Percentiles rank a stretch among this genome's conserved stretches.
Evolutionary conservation across 164 flowering plant genomes (phyloP).

Genomic region (Aristolochia californica): DNA sequence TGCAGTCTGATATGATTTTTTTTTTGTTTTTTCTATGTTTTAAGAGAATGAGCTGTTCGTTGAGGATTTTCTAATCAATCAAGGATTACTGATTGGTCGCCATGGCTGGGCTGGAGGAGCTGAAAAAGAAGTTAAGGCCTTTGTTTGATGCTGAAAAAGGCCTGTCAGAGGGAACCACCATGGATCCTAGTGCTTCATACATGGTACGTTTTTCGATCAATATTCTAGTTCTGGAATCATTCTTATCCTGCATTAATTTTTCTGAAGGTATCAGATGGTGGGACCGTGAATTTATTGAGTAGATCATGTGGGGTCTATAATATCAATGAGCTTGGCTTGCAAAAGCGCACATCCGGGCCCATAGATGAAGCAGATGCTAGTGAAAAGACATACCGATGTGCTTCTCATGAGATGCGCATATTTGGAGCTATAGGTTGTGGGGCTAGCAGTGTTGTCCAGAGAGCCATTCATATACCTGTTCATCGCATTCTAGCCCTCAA

Average conservation of each 20-base stretch:
- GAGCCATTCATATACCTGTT: conserved; percentile 89
- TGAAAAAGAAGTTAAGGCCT: conserved; percentile 80
- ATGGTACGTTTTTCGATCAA: conserved; percentile 32
- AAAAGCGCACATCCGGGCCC: conserved; percentile 57
- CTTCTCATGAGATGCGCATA: conserved; percentile 92
- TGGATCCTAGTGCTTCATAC: conserved; percentile 67
- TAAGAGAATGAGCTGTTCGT: too few relatives aligned
- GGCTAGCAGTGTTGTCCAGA: conserved; percentile 97
- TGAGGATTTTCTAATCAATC: too few relatives aligned
- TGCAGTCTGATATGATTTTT: too few relatives aligned
- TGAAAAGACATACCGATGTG: conserved; percentile 83
- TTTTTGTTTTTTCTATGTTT: too few relatives aligned
- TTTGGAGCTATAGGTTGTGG: conserved; percentile 98
- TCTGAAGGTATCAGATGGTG: conserved; percentile 79
- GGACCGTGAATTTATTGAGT: conserved; percentile 80
- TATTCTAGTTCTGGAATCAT: not conserved
- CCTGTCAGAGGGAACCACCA: conserved; percentile 41
- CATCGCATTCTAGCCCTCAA: conserved; percentile 87
- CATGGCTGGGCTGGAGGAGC: conserved; percentile 91
- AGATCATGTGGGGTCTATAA: conserved; percentile 87
- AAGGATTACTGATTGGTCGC: too few relatives aligned
- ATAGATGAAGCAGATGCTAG: conserved; percentile 39
- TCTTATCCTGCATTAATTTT: conserved; percentile 2
- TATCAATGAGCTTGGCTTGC: conserved; percentile 91
- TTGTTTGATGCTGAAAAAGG: conserved; percentile 92